Base-by-base conservation (phyloP, 1,284 basidiomycete genomes). In the Moesziomyces globuligerus region DNA sequence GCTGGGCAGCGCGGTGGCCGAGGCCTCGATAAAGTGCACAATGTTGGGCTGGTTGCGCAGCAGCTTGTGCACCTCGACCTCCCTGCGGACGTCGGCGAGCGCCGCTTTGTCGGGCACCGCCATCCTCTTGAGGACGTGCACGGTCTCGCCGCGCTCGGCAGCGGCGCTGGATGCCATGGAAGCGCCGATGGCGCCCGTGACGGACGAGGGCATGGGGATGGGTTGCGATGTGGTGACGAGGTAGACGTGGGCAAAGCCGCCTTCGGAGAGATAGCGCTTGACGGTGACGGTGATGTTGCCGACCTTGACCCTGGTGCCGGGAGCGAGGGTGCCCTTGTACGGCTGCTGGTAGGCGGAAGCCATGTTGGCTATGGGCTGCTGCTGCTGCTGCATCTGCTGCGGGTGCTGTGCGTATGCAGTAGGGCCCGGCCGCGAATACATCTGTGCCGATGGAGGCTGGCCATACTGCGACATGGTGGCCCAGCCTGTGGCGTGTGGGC, bases 181-280 rank as follows among this genome's bases (percentile, higher is more conserved):
- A 11, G 51, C 62, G 25, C 54, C 47, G 18, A 67, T 50, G 21
- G 55, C 34, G 29, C 72, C 54, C 28, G 57, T 61, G 37, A 73
- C 54, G 8, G 62, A 69, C 18, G 62, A 62, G 7, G 80, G 80
- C 56, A 74, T 67, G 2, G 78, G 78, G 44, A 98, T 90, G 2
- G 94, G 92, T 48, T 87, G 86, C 4, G 90, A 87, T 7, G 94
- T 94, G 54, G 89, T 87, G 53, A 96, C 94, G 59, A 98, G 89
- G 85, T 99, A 99, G 46, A 99, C 95, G 84, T 97, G 92, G 1
- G 96, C 95, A 83, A 98, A 99, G 17, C 96, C 96, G 84, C 94
- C 93, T 89, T 98, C 94, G 49, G 90, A 92, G 48, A 99, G 88
- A 86, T 96, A 98, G 77, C 90, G 85, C 75, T 92, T 90, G 48